Evolutionary conservation across 2,329 filamentous ascomycete species (phyloP).

Genomic region (Fusarium cyanostomum): DNA sequence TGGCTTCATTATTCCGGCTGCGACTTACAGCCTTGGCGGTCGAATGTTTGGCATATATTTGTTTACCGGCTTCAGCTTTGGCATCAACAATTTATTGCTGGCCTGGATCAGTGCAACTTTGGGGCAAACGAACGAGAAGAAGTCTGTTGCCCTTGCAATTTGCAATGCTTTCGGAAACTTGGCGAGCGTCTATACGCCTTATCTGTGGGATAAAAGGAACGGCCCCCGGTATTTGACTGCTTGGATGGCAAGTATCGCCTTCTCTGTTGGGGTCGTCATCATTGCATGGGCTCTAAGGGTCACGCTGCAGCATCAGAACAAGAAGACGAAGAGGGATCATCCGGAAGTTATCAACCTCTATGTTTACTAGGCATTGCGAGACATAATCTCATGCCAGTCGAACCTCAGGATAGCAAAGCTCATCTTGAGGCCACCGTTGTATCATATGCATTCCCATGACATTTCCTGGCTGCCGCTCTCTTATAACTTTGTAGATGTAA

Average conservation of each 20-base stretch:
- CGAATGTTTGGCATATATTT: conserved; percentile 47
- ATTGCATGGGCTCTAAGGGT: conserved; percentile 18
- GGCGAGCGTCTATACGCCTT: conserved; percentile 27
- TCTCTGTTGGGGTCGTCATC: conserved; percentile 20
- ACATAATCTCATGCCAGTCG: too few relatives aligned
- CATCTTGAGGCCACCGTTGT: too few relatives aligned
- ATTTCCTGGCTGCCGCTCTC: too few relatives aligned
- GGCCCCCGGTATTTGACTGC: conserved; percentile 22
- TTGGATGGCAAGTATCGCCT: conserved; percentile 19
- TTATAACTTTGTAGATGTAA: too few relatives aligned
- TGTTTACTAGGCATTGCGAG: conserved; percentile 7
- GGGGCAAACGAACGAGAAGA: conserved; percentile 59
- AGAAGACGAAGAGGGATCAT: conserved; percentile 15
- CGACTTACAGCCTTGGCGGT: conserved; percentile 32
- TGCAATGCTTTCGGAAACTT: conserved; percentile 30
- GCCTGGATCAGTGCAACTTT: conserved; percentile 51
- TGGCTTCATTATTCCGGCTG: conserved; percentile 38
- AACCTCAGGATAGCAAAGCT: too few relatives aligned
- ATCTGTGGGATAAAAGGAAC: conserved; percentile 21
- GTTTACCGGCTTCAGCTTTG: conserved; percentile 51
- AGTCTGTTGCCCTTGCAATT: conserved; percentile 36
- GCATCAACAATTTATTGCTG: conserved; percentile 55
- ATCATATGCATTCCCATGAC: too few relatives aligned
- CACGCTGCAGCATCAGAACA: conserved; percentile 10
- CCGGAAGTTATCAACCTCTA: conserved; percentile 25